Base-by-base conservation (phyloP, 495 filamentous ascomycete genomes). In the Podospora pseudoanserina region DNA sequence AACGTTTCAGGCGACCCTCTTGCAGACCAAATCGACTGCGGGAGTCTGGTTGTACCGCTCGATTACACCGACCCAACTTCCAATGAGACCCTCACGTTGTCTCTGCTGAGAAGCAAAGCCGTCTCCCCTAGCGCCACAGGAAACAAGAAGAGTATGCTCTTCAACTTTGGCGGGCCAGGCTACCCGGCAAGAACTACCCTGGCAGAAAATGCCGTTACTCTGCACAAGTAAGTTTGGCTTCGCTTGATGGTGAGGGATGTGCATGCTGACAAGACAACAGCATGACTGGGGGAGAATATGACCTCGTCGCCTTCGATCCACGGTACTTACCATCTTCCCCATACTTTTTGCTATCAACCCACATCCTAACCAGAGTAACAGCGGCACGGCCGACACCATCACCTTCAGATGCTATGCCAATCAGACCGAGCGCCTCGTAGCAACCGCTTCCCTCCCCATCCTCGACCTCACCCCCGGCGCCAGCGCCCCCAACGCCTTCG, bases 91-190 rank as follows among this genome's bases (percentile, higher is more conserved):
- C 68, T 82, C 18, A 60, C 70, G 7, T 72, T 84, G 15, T 64
- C 79, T 44, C 69, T 84, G 9, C 60, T 79, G 53, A 75, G 65
- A 54, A 72, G 79, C 23, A 66, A 70, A 1, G 78, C 82, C 4
- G 65, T 70, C 55, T 20, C 54, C 7, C 68, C 74, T 49, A 78
- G 76, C 0, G 72, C 73, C 3, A 49, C 39, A 0, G 15, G 5
- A 13, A 11, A 49, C 15, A 78, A 76, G 61, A 81, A 81, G 23
- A 81, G 75, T 57, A 81, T 85, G 32, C 69, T 80, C 39, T 69
- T 84, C 72, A 82, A 84, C 73, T 82, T 82, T 69, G 82, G 82
- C 3, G 81, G 81, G 1, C 81, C 81, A 1, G 82, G 81, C 0
- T 71, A 67, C 15, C 66, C 64, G 9, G 72, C 66, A 19, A 71